These are phyloP conservation scores for Citeromyces siamensis DNA, from an alignment of 1,139 yeast species.

Conservation along the genomic window DNA sequence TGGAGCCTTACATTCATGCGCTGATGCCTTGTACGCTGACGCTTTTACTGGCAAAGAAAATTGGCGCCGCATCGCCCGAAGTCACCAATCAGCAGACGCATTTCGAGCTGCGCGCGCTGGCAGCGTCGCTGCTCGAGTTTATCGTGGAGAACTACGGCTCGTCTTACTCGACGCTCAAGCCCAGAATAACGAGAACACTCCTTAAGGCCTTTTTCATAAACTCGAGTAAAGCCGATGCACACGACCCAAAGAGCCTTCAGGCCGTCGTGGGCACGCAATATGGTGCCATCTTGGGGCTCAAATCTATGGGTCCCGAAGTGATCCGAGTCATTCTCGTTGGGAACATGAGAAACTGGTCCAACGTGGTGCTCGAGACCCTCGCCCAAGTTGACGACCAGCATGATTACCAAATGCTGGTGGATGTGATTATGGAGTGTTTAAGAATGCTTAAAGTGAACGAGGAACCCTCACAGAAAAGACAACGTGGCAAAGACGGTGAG, in stretches of 20 bases:
- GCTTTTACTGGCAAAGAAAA: constrained; percentile 72
- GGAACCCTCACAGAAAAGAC: constrained; percentile 10
- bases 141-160: constrained; percentile 73
- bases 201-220: constrained; percentile 76
- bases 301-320: constrained; percentile 79
- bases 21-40: constrained; percentile 93
- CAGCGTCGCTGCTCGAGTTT: constrained; percentile 72
- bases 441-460: constrained; percentile 27
- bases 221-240: constrained; percentile 24
- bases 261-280: constrained; percentile 64
- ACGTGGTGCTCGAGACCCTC: constrained; percentile 28
- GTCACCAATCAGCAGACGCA: constrained; percentile 11
- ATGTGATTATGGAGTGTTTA: constrained; percentile 44
- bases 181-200: constrained; percentile 87
- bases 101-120: constrained; percentile 59
- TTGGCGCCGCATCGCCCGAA: constrained; percentile 37
- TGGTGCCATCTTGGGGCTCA: constrained; percentile 82
- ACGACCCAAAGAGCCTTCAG: constrained; percentile 28
- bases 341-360: constrained; percentile 72
- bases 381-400: constrained; percentile 9
- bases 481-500: constrained; percentile 9
- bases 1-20: constrained; percentile 95
- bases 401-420: constrained; percentile 25
- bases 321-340: constrained; percentile 77
- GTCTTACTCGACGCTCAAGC: constrained; percentile 81